These are phyloP conservation scores for Pelargonium cotyledonis DNA, from an alignment of 441 rosid genomes.

Conservation along the genomic window DNA sequence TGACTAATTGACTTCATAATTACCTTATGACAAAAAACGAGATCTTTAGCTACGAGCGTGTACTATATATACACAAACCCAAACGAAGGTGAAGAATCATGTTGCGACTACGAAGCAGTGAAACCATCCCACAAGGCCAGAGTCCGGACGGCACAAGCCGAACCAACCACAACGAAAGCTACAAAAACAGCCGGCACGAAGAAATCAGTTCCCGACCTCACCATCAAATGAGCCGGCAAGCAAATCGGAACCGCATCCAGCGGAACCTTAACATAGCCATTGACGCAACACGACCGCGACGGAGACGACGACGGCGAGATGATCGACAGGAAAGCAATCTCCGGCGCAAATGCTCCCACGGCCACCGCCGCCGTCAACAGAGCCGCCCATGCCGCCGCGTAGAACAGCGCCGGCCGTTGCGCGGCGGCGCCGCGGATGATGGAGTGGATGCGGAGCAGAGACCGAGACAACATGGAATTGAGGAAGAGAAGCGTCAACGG, in stretches of 20 bases:
- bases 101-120: neutral
- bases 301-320: neutral
- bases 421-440: constrained; percentile 18
- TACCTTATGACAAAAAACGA: too few relatives aligned
- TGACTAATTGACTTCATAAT: too few relatives aligned
- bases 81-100: too few relatives aligned
- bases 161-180: neutral
- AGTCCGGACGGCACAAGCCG: neutral
- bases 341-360: constrained; percentile 1
- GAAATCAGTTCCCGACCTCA: neutral
- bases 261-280: neutral
- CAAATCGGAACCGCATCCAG: neutral
- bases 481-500: too few relatives aligned
- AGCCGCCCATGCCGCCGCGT: constrained; percentile 69
- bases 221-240: constrained; percentile 1
- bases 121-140: neutral
- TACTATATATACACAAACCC: too few relatives aligned
- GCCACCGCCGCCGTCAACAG: neutral
- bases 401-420: constrained; percentile 52
- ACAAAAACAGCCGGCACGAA: neutral
- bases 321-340: neutral
- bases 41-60: too few relatives aligned
- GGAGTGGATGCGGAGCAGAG: too few relatives aligned
- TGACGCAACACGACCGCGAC: neutral
- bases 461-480: too few relatives aligned